Base-by-base conservation (phyloP, 2,329 filamentous ascomycete species). In the Penicillium sp. region DNA sequence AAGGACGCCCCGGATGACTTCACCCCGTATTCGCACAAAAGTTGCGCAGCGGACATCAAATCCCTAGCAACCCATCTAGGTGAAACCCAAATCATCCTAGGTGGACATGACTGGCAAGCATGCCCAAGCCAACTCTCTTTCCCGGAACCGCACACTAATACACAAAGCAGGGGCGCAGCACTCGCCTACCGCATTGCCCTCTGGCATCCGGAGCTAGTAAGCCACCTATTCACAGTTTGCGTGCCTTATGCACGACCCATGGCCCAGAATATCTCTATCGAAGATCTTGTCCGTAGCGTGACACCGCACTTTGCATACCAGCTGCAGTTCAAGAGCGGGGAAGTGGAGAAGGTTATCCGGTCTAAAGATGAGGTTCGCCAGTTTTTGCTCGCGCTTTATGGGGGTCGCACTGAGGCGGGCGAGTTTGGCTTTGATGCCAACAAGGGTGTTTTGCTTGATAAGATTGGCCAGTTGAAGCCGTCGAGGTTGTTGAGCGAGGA, bases 261-360 rank as follows among this genome's bases (percentile, higher is more conserved):
- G 56, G 77, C 70, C 51, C 72, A 69, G 23, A 89, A 77, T 67
- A 59, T 82, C 16, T 76, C 85, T 1, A 76, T 87, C 2, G 82
- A 87, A 65, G 74, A 82, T n/a, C 59, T 89, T 29, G 82, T 88
- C 42, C 77, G 77, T 61, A 67, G 79, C 52, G 66, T 70, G 21
- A 64, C 89, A 39, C 85, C 86, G 41, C 88, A 89, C 66, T 93
- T 95, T 68, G 80, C 75, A 15, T 99, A 99, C 73, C 93, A 97
- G 78, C 70, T 94, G 44, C 90, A 96, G 61, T 82, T 97, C 49
- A 82, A 80, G 1, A 85, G 86, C 21, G 84, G 85, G 0, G 85
- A 88, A 16, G 76, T 91, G 9, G 85, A 93, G 66, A 72, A 74
- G 49, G 71, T 71, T 15, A 75, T 86, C 46, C 79, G 80, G 25